A percentile compares a stretch with the other conserved stretches of the same genome.
phyloP scores from a whole-genome alignment of 1,284 basidiomycete genomes.

The Neolentinus lepideus region DNA sequence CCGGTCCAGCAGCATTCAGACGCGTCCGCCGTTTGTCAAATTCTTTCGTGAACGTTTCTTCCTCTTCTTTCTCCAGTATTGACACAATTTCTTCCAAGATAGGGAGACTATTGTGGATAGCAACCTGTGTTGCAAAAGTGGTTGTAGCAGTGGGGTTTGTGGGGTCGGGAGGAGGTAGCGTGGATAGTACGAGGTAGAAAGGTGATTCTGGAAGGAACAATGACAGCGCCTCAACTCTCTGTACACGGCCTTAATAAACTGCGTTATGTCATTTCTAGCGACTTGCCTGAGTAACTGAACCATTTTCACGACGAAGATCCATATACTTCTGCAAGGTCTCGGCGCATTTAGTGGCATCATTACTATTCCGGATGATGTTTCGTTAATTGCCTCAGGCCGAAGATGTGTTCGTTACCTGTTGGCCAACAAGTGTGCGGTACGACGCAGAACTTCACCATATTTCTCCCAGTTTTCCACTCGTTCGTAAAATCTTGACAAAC shows the following conservation, averaged over 20 bases:
- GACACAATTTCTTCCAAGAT: conserved; percentile 62
- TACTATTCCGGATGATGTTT: conserved; percentile 31
- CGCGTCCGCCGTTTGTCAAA: conserved; percentile 72
- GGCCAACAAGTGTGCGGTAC: conserved; percentile 45
- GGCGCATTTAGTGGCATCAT: conserved; percentile 75
- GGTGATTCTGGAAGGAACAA: conserved; percentile 74
- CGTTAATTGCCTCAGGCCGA: not conserved
- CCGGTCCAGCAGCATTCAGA: conserved; percentile 61
- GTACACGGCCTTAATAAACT: conserved; percentile 2
- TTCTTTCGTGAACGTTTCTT: conserved; percentile 48
- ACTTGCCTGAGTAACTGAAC: conserved; percentile 51
- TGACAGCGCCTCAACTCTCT: conserved; percentile 66
- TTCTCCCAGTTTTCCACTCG: conserved; percentile 54
- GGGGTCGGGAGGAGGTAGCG: conserved; percentile 68
- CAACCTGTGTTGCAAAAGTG: conserved; percentile 48
- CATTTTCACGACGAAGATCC: conserved; percentile 54
- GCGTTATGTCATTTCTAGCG: conserved; percentile 2
- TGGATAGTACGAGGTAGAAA: conserved; percentile 56
- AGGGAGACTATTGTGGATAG: conserved; percentile 64
- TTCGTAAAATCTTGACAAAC: conserved; percentile 71
- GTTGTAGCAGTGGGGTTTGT: conserved; percentile 64
- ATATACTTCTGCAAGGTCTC: conserved; percentile 75
- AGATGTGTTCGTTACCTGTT: conserved; percentile 34
- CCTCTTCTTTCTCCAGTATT: conserved; percentile 57
- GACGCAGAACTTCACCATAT: conserved; percentile 45